Percentiles rank a stretch among this genome's conserved stretches.
phyloP scores from a whole-genome alignment of 2,329 filamentous ascomycete species.

The Myriosclerotinia scirpicola region DNA sequence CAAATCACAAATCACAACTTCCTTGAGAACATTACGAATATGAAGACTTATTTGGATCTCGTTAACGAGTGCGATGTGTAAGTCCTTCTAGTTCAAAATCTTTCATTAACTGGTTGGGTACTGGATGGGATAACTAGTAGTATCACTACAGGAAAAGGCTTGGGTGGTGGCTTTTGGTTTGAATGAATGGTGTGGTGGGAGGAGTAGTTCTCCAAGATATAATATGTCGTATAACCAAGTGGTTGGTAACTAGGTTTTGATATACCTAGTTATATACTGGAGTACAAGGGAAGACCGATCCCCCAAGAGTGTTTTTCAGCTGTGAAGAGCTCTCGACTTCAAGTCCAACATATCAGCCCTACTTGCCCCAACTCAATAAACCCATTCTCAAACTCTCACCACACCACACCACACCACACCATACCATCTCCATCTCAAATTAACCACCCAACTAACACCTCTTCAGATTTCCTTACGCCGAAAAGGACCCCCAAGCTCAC shows the following conservation, averaged over 20 bases:
- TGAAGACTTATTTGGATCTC: slow-evolving; percentile 51
- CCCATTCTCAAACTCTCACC: too few species aligned
- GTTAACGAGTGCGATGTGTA: slow-evolving; percentile 56
- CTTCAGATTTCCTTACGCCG: slow-evolving; percentile 73
- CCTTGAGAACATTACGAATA: slow-evolving; percentile 2
- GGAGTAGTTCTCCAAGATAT: not conserved
- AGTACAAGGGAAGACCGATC: not conserved
- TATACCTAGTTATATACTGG: not conserved
- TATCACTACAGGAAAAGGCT: not conserved
- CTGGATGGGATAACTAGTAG: not conserved
- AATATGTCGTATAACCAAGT: not conserved
- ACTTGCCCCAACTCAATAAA: not conserved
- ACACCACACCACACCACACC: not conserved
- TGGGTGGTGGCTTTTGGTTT: not conserved
- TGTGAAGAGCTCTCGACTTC: not conserved
- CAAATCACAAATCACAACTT: not conserved
- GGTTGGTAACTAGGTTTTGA: not conserved
- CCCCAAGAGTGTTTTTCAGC: too few species aligned
- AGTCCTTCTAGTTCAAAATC: slow-evolving; percentile 34
- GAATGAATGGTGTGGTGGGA: not conserved
- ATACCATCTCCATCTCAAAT: not conserved
- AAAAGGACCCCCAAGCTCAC: slow-evolving; percentile 58
- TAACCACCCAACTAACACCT: slow-evolving; percentile 19
- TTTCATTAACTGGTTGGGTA: not conserved
- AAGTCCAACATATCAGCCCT: not conserved